Percentiles rank a stretch among this genome's conserved stretches.
These are phyloP conservation scores for Candida khao-thaluensis DNA, from an alignment of 805 yeast species.

Conservation along the genomic window DNA sequence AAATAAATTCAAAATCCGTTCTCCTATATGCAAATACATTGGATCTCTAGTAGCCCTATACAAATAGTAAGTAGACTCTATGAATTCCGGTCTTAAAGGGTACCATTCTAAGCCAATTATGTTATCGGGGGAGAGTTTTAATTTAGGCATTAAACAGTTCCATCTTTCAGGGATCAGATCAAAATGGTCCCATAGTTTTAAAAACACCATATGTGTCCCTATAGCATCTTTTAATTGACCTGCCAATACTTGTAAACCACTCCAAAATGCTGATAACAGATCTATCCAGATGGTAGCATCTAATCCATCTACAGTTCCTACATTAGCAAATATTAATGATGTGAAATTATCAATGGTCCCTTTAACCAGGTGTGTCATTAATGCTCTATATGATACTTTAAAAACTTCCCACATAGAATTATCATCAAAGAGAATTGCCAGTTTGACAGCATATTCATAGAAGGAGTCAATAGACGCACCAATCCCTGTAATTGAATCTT, in stretches of 20 bases:
- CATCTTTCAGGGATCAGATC: constrained; percentile 90
- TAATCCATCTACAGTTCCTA: constrained; percentile 53
- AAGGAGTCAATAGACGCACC: constrained; percentile 94
- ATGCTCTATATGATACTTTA: constrained; percentile 53
- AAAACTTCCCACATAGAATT: constrained; percentile 60
- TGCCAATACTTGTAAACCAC: constrained; percentile 76
- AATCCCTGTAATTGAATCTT: constrained; percentile 65
- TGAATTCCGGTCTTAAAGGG: constrained; percentile 88
- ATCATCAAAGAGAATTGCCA: constrained; percentile 64
- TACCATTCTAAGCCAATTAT: constrained; percentile 75
- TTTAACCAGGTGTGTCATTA: constrained; percentile 43
- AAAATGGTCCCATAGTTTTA: constrained; percentile 77
- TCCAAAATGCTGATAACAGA: constrained; percentile 82
- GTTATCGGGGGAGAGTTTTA: constrained; percentile 9
- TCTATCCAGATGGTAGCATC: constrained; percentile 72
- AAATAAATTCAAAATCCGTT: constrained; percentile 56
- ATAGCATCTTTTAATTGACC: constrained; percentile 74
- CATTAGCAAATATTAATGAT: constrained; percentile 51
- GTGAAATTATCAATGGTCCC: constrained; percentile 25
- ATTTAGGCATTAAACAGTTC: constrained; percentile 36
- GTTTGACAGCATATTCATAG: constrained; percentile 83
- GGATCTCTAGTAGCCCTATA: constrained; percentile 87
- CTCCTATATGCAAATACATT: constrained; percentile 73
- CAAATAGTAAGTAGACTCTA: constrained; percentile 82
- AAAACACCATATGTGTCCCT: constrained; percentile 55